These are phyloP conservation scores for Fraxinus excelsior DNA, from an alignment of 257 asterid species.

Conservation along the genomic window DNA sequence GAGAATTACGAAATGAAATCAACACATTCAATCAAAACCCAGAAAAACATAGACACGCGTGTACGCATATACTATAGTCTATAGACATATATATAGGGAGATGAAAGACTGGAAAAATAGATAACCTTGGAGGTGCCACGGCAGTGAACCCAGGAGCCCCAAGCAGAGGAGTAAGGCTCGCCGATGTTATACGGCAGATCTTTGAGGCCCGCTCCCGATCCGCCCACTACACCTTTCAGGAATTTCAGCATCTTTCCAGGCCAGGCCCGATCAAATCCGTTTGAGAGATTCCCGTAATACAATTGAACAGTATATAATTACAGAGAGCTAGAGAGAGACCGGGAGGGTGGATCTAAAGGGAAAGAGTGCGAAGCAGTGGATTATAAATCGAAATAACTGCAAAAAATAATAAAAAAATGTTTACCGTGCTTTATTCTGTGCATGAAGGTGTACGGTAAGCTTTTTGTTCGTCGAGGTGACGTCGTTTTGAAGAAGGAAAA, in stretches of 20 bases:
- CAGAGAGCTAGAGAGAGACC: slow-evolving; percentile 17
- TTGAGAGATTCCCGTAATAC: background rate
- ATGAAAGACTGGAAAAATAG: background rate
- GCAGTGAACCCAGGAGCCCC: slow-evolving; percentile 98
- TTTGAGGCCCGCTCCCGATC: slow-evolving; percentile 91
- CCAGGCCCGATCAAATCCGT: slow-evolving; percentile 27
- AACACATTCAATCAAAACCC: background rate
- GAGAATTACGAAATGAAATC: slow-evolving; percentile 5
- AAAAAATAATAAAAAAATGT: background rate
- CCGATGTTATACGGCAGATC: slow-evolving; percentile 97
- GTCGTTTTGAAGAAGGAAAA: no score
- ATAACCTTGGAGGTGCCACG: slow-evolving; percentile 88
- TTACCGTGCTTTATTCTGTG: no score
- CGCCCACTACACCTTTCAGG: slow-evolving; percentile 90
- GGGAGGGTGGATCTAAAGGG: slow-evolving; percentile 30
- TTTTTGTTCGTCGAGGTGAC: background rate
- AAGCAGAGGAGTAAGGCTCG: slow-evolving; percentile 93
- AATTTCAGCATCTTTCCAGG: slow-evolving; percentile 67
- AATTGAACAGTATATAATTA: background rate
- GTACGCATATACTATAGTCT: background rate
- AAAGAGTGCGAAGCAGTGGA: slow-evolving; percentile 36
- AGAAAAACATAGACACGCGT: background rate
- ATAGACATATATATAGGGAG: background rate
- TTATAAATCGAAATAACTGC: background rate
- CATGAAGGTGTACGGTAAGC: background rate